A percentile compares a stretch with the other conserved stretches of the same genome.
phyloP scores from a whole-genome alignment of 371 early-diverging fungal species.

The Rhizopus stolonifer region DNA sequence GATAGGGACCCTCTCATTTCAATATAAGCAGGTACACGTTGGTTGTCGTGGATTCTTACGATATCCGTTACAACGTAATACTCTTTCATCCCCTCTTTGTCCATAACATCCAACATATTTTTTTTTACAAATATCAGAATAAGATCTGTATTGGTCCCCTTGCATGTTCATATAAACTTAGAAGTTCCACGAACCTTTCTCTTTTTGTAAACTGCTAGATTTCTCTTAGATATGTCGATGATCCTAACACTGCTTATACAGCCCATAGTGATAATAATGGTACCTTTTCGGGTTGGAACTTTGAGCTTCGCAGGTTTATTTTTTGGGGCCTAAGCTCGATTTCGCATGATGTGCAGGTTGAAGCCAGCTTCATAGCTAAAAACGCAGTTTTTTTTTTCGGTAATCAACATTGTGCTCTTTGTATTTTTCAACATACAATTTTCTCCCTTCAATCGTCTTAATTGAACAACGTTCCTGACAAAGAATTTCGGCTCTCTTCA shows the following conservation, averaged over 20 bases:
- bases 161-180: conserved; percentile 10
- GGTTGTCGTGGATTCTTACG: conserved; percentile 12
- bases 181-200: conserved; percentile 13
- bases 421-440: conserved; percentile 11
- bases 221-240: conserved; percentile 9
- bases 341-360: conserved; percentile 11
- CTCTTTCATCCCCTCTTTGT: conserved; percentile 17
- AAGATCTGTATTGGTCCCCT: conserved; percentile 16
- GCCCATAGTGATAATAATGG: conserved; percentile 2
- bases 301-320: conserved; percentile 9
- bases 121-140: conserved; percentile 6
- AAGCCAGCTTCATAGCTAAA: conserved; percentile 17
- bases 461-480: conserved; percentile 11
- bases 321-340: conserved; percentile 2
- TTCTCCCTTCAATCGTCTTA: conserved; percentile 11
- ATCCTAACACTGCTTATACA: conserved; percentile 9
- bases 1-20: conserved; percentile 8
- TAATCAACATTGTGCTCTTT: conserved; percentile 15
- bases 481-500: conserved; percentile 11
- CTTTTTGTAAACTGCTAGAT: conserved; percentile 1
- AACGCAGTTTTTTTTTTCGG: conserved; percentile 15
- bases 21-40: conserved; percentile 11
- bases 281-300: conserved; percentile 9
- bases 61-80: conserved; percentile 20
- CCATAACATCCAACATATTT: conserved; percentile 17